Evolutionary conservation across 2,329 filamentous ascomycete species (phyloP), one percentile per base, ranked within the genome.

Genomic region (Neoarthrinium moseri): DNA sequence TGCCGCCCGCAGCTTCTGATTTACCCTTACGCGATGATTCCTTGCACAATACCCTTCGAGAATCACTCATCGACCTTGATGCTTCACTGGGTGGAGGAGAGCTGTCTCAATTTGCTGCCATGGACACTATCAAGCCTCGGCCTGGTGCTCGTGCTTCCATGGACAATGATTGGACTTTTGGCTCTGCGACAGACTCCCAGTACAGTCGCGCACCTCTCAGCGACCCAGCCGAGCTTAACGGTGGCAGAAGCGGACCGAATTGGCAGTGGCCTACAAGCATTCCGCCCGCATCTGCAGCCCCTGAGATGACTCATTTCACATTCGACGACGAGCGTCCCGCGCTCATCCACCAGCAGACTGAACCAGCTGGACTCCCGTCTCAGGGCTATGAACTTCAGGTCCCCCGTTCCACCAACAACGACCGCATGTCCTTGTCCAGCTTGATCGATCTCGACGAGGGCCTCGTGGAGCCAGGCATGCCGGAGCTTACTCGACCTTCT

Each of bases 1-100:
- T 69, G 2, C 64, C 68, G 1, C 49, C 58, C 11, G 55, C 60
- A 4, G 54, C 55, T 7, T 83, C 80, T 0, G 81, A 85, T 56
- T 68, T 86, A 6, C 81, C 81, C 0, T 62, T 85, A 2, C 71
- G 81, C 21, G 73, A 84, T 48, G 74, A 83, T 54, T 78, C 77
- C 34, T 68, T 60, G 55, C 74, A 71, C 61, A 57, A 71, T 52
- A 61, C 75, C 3, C 72, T 84, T n/a, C 69, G 78, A 45, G 81
- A 85, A 56, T 83, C 81, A 1, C 70, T 85, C 15, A 86, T 86
- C 46, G 82, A 86, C 53, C 71, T 86, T 6, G 83, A 84, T 50
- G 77, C 73, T 2, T 83, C 80, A 15, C 66, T 85, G 6, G 70
- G 75, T 34, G 78, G 77, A 2, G 74, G 69, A 29, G 76, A 78